Evolutionary conservation across 257 asterid species (phyloP), one percentile per base, ranked within the genome.

Genomic region (Gardenia jasminoides): DNA sequence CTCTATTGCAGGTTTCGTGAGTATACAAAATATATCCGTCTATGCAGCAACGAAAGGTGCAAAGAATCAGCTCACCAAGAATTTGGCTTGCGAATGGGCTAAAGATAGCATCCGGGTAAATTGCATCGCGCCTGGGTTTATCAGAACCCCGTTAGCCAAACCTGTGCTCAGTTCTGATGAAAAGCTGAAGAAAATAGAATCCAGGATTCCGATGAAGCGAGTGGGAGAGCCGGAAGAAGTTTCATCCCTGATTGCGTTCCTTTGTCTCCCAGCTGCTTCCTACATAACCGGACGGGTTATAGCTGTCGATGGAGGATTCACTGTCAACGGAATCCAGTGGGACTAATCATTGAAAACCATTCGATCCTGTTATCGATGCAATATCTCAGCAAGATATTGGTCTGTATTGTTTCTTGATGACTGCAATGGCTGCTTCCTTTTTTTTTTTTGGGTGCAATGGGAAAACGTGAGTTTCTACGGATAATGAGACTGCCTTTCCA

Each of bases 171-270:
- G 28, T 7, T 1, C 6, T 8, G 52, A 47, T 11, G 13, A 47
- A 13, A 9, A 47, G 16, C 15, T 33, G 41, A 52, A 64, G 82
- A 79, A 47, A 17, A 7, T 79, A 7, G 24, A 43, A 36, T 50
- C 74, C 36, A 79, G 77, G 72, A 72, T 74, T 16, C 82, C 79
- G 1, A 80, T 80, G 82, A 31, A 47, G 30, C 67, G 82, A 0
- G 70, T 73, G 22, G 79, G 69, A 24, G 74, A 80, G 52, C 69
- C 78, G 10, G 74, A 79, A 50, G 78, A 79, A 73, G 82, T 80
- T 7, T 80, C 82, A 2, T 22, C 75, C n/a, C 43, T 73, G 59
- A 79, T 80, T 10, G 82, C 82, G 2, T 80, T 64, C 58, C 75
- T 79, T 24, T 79, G 82, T 59, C 44, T 78, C 2, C 71, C 77